A percentile compares a stretch with the other conserved stretches of the same genome.
Conservation (phyloP, 129 eudicot species). For the Calendula officinalis region DNA sequence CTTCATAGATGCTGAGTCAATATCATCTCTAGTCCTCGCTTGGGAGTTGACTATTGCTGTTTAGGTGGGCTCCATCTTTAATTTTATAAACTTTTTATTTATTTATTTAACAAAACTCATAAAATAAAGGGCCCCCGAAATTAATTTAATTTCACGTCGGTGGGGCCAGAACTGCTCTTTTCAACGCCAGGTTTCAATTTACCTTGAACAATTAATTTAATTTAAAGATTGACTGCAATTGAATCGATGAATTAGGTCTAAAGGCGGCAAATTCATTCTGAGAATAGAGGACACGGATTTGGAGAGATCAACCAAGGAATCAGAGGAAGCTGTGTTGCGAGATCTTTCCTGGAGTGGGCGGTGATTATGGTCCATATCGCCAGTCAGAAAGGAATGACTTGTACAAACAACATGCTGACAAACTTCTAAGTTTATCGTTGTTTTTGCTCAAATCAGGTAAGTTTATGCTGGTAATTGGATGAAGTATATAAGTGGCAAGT, state of each 20-base stretch:
- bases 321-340: constrained; percentile 77
- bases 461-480: too few relatives aligned
- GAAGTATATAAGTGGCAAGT: too few relatives aligned
- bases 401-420: constrained; percentile 77
- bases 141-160: too few relatives aligned
- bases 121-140: too few relatives aligned
- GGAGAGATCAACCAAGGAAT: constrained; percentile 87
- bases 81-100: too few relatives aligned
- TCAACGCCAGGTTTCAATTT: not conserved
- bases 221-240: too few relatives aligned
- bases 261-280: constrained; percentile 80
- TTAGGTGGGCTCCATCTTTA: too few relatives aligned
- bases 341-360: constrained; percentile 85
- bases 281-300: constrained; percentile 92
- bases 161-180: constrained; percentile 26
- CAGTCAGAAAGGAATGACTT: constrained; percentile 87
- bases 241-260: constrained; percentile 46
- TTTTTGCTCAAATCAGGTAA: constrained; percentile 88
- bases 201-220: too few relatives aligned
- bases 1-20: too few relatives aligned
- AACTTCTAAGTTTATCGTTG: constrained; percentile 81
- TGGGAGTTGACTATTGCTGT: too few relatives aligned
- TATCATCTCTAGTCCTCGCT: too few relatives aligned
- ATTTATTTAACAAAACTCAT: too few relatives aligned
- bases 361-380: constrained; percentile 84